Evolutionary conservation across 2,329 filamentous ascomycete species (phyloP).

Genomic region (Cladosporium cucumerinum): DNA sequence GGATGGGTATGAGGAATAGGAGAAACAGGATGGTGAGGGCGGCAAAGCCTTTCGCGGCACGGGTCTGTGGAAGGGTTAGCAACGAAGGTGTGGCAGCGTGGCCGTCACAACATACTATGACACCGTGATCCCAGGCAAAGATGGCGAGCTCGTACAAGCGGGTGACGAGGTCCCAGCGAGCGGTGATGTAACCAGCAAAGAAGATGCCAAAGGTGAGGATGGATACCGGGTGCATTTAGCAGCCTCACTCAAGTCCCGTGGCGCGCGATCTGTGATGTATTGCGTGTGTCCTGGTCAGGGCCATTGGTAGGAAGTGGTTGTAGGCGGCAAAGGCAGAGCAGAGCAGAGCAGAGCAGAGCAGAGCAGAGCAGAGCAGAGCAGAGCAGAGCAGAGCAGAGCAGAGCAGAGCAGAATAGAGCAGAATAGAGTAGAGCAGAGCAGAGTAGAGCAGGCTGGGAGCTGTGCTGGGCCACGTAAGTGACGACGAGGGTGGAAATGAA

Average conservation of each 20-base stretch:
- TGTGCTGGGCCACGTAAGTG: background rate
- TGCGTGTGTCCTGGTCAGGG: background rate
- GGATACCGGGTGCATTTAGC: slow-evolving; percentile 90
- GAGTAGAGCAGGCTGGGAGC: background rate
- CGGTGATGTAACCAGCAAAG: slow-evolving; percentile 98
- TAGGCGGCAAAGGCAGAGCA: background rate
- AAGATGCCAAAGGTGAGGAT: slow-evolving; percentile 95
- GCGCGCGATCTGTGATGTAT: slow-evolving; percentile 3
- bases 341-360: no score
- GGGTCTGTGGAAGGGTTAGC: slow-evolving; percentile 54
- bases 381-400: no score
- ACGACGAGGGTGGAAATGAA: background rate
- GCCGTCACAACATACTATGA: slow-evolving; percentile 65
- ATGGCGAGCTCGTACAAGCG: slow-evolving; percentile 94
- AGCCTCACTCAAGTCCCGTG: slow-evolving; percentile 11
- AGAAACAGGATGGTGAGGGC: slow-evolving; percentile 82
- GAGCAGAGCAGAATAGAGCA: no score
- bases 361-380: no score
- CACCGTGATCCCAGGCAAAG: slow-evolving; percentile 98
- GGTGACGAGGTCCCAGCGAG: slow-evolving; percentile 97
- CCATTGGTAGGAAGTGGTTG: slow-evolving; percentile 4
- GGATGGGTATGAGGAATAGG: slow-evolving; percentile 76
- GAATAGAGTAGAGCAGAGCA: no score
- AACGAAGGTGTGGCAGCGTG: background rate
- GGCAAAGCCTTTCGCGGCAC: slow-evolving; percentile 80